Percentiles rank a stretch among this genome's conserved stretches.
phyloP scores from a whole-genome alignment of 371 early-diverging fungal species.

The Chytridiales sp. region DNA sequence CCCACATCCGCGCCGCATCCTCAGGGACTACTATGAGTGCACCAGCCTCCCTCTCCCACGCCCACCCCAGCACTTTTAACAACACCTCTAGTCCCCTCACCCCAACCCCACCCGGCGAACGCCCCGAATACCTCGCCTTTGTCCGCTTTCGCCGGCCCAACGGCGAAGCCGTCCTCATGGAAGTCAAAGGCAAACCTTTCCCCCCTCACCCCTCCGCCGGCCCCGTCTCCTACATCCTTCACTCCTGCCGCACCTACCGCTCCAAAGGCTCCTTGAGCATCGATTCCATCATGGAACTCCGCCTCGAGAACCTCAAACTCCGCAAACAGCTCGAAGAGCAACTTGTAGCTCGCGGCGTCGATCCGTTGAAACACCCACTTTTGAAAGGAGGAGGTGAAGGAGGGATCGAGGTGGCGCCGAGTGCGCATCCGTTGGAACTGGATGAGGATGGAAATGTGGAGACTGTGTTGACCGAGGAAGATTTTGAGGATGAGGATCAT shows the following conservation, averaged over 20 bases:
- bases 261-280: constrained; percentile 20
- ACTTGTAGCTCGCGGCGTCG: constrained; percentile 26
- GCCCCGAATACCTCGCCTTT: constrained; percentile 23
- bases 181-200: constrained; percentile 28
- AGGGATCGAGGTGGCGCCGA: constrained; percentile 8
- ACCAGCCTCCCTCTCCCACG: too few species aligned
- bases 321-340: constrained; percentile 20
- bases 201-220: neutral
- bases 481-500: neutral
- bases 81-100: too few species aligned
- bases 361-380: constrained; percentile 31
- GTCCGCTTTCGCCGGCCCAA: constrained; percentile 25
- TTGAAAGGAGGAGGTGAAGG: constrained; percentile 6
- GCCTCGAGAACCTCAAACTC: constrained; percentile 33
- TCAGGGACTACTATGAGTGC: too few species aligned
- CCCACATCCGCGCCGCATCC: too few species aligned
- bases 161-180: constrained; percentile 27
- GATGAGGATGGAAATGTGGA: constrained; percentile 8
- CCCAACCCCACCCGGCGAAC: neutral
- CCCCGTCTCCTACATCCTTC: constrained; percentile 14
- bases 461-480: neutral
- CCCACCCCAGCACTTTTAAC: too few species aligned
- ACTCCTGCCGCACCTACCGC: constrained; percentile 29
- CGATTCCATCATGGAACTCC: constrained; percentile 36
- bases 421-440: constrained; percentile 9